Evolutionary conservation across 352 stramenopile species (phyloP).

Genomic region (Phytophthora sp.): DNA sequence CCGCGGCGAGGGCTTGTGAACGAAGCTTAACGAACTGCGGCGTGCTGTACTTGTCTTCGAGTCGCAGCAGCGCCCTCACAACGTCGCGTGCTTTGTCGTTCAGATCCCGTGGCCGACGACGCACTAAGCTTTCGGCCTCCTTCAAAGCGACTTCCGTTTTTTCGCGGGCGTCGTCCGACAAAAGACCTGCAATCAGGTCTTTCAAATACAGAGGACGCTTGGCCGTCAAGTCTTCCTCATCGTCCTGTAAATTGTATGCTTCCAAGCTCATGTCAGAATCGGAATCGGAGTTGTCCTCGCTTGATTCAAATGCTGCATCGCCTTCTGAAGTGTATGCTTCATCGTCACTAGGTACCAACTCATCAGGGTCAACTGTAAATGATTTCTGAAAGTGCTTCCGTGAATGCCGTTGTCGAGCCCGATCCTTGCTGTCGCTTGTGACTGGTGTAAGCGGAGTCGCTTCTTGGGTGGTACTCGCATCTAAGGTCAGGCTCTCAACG

Average conservation of each 20-base stretch:
- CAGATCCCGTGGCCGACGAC: conserved; percentile 61
- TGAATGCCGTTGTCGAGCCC: conserved; percentile 8
- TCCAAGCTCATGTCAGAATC: conserved; percentile 77
- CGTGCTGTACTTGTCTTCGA: conserved; percentile 80
- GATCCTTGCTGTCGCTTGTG: background rate
- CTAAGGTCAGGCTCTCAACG: conserved; percentile 15
- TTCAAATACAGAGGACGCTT: conserved; percentile 77
- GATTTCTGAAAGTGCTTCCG: conserved; percentile 24
- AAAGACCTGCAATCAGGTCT: conserved; percentile 57
- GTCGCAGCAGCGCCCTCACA: conserved; percentile 58
- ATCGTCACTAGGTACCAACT: conserved; percentile 63
- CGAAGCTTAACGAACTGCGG: conserved; percentile 57
- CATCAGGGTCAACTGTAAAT: conserved; percentile 60
- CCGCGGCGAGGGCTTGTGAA: conserved; percentile 49
- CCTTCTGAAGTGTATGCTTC: conserved; percentile 16
- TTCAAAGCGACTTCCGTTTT: conserved; percentile 57
- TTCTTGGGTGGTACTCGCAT: conserved; percentile 3
- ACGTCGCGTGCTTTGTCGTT: conserved; percentile 63
- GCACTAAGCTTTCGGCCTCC: conserved; percentile 62
- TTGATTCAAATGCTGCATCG: conserved; percentile 27
- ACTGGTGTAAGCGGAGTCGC: background rate
- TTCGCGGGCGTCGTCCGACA: conserved; percentile 65
- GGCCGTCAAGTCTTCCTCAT: conserved; percentile 69
- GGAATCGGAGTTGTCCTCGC: conserved; percentile 39
- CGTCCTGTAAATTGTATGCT: conserved; percentile 69